phyloP scores from a whole-genome alignment of 768 basidiomycete genomes.

The Stropharia rugosoannulata region DNA sequence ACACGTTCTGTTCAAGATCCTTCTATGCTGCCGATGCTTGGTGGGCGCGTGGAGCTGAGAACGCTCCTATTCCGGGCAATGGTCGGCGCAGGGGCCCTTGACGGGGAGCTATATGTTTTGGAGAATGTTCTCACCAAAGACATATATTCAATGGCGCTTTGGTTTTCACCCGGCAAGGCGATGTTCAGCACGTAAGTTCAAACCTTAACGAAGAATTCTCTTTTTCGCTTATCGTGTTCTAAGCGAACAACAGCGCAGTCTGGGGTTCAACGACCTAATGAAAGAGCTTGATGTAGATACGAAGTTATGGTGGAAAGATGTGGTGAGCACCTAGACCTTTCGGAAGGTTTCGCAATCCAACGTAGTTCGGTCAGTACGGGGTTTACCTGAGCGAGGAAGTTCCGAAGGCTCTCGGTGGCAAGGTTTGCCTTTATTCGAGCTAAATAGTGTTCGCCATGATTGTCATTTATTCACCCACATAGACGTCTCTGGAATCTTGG shows the following conservation, averaged over 20 bases:
- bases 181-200: background rate
- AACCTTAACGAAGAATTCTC: background rate
- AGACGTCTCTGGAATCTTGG: background rate
- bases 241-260: background rate
- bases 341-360: background rate
- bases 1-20: background rate
- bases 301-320: background rate
- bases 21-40: background rate
- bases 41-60: background rate
- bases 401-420: background rate
- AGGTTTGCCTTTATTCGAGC: background rate
- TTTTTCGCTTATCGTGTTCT: background rate
- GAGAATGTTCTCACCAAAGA: background rate
- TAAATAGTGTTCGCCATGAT: background rate
- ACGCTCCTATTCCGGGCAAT: background rate
- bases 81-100: background rate
- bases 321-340: background rate
- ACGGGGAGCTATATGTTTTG: constrained; percentile 1
- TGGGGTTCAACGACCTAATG: constrained; percentile 4
- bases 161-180: background rate
- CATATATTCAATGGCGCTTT: constrained; percentile 1
- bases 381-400: background rate
- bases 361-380: background rate
- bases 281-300: constrained; percentile 5
- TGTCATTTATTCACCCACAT: background rate